These are phyloP conservation scores for Ramularia collo-cygni DNA, from an alignment of 2,329 filamentous ascomycete species.

Conservation along the genomic window DNA sequence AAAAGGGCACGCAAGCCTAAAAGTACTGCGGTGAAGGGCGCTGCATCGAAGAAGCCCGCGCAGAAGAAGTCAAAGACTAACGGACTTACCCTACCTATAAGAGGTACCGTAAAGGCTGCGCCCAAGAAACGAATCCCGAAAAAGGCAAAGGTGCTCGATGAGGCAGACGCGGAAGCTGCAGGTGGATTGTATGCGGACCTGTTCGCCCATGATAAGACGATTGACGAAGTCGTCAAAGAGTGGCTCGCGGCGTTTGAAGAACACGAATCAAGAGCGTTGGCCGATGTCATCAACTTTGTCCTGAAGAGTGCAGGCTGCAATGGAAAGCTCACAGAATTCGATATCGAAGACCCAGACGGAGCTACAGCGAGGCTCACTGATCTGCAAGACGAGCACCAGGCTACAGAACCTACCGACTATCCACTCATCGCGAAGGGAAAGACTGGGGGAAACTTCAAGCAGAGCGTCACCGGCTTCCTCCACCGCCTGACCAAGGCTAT, in stretches of 20 bases:
- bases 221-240: conserved; percentile 50
- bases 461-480: conserved; percentile 73
- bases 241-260: conserved; percentile 53
- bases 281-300: conserved; percentile 56
- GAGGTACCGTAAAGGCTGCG: conserved; percentile 38
- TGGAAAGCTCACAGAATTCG: conserved; percentile 67
- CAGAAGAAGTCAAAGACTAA: conserved; percentile 52
- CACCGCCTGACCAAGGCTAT: conserved; percentile 66
- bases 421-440: conserved; percentile 80
- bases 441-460: conserved; percentile 64
- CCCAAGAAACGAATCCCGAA: conserved; percentile 39
- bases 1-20: conserved; percentile 26
- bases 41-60: conserved; percentile 31
- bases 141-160: conserved; percentile 47
- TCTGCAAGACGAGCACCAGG: conserved; percentile 81
- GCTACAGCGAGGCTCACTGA: conserved; percentile 70
- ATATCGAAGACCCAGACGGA: conserved; percentile 86
- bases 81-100: conserved; percentile 49
- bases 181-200: conserved; percentile 56
- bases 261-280: conserved; percentile 48
- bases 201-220: conserved; percentile 48
- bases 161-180: conserved; percentile 45
- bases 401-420: conserved; percentile 70
- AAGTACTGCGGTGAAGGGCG: conserved; percentile 23
- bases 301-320: conserved; percentile 70